A percentile compares a stretch with the other conserved stretches of the same genome.
phyloP scores from a whole-genome alignment of 768 basidiomycete species.

The Pleurotus cornucopiae region DNA sequence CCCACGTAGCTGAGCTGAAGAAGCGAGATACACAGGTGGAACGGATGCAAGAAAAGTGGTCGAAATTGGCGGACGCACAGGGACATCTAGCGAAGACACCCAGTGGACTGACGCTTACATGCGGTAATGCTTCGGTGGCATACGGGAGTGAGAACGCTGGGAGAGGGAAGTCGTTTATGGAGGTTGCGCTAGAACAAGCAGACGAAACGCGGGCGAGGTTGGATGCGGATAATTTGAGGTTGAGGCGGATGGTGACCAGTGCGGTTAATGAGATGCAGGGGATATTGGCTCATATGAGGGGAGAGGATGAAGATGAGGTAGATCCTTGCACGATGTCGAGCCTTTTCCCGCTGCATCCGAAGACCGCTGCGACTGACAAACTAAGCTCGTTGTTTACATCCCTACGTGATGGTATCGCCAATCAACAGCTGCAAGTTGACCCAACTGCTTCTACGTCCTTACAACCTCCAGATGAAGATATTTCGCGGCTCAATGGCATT shows the following conservation, averaged over 20 bases:
- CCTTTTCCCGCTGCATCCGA: constrained; percentile 52
- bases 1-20: constrained; percentile 69
- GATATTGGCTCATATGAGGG: constrained; percentile 43
- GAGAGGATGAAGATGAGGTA: constrained; percentile 47
- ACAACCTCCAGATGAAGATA: constrained; percentile 34
- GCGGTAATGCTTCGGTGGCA: constrained; percentile 46
- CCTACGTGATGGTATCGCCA: constrained; percentile 31
- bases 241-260: constrained; percentile 57
- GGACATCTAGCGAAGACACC: constrained; percentile 45
- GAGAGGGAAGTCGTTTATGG: constrained; percentile 52
- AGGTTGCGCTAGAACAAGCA: constrained; percentile 68
- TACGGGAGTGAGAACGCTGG: constrained; percentile 34
- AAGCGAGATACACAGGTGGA: constrained; percentile 81
- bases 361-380: constrained; percentile 44
- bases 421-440: constrained; percentile 7
- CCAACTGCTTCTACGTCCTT: constrained; percentile 15
- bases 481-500: constrained; percentile 43
- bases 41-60: constrained; percentile 70
- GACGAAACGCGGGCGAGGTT: constrained; percentile 63
- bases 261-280: constrained; percentile 64
- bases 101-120: constrained; percentile 42
- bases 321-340: constrained; percentile 37
- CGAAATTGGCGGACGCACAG: constrained; percentile 66
- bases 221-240: constrained; percentile 56
- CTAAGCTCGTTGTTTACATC: constrained; percentile 38